Conservation (phyloP, 1,284 basidiomycete species). For the Apiotrichum gracile region DNA sequence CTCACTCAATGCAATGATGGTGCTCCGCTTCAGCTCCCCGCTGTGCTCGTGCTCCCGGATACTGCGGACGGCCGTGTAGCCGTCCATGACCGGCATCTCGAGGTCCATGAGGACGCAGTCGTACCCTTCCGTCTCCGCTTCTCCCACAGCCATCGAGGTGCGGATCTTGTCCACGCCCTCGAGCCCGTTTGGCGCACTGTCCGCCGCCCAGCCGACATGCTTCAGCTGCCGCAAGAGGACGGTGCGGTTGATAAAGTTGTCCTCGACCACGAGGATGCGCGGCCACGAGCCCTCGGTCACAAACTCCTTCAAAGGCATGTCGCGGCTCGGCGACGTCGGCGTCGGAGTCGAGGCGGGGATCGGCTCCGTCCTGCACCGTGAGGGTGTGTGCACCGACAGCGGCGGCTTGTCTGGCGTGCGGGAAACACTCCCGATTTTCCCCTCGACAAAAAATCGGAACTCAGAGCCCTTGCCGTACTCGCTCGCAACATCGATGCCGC, state of each 20-base stretch:
- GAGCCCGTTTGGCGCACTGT: constrained; percentile 42
- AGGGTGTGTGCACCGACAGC: too few relatives aligned
- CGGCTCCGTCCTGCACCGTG: too few relatives aligned
- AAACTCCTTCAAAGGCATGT: too few relatives aligned
- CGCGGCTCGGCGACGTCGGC: too few relatives aligned
- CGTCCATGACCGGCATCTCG: constrained; percentile 36
- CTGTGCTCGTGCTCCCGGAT: constrained; percentile 7
- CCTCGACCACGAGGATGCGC: constrained; percentile 26
- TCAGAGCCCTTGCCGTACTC: constrained; percentile 42
- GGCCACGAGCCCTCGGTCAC: too few relatives aligned
- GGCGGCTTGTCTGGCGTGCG: too few relatives aligned
- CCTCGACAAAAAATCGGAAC: constrained; percentile 35
- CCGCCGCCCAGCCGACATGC: constrained; percentile 29
- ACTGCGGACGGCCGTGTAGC: constrained; percentile 2
- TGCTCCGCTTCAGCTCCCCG: background rate
- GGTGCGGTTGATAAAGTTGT: constrained; percentile 46
- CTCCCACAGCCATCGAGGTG: constrained; percentile 7
- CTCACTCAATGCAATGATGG: constrained; percentile 8
- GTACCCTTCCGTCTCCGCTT: constrained; percentile 15
- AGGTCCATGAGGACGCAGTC: constrained; percentile 43
- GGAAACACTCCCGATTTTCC: too few relatives aligned
- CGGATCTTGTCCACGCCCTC: constrained; percentile 46
- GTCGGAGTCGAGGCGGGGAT: too few relatives aligned
- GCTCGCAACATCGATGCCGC: constrained; percentile 24
- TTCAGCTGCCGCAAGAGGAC: constrained; percentile 40